Evolutionary conservation across 2,329 filamentous ascomycete genomes (phyloP).

Genomic region (Incumbomyces lentus): DNA sequence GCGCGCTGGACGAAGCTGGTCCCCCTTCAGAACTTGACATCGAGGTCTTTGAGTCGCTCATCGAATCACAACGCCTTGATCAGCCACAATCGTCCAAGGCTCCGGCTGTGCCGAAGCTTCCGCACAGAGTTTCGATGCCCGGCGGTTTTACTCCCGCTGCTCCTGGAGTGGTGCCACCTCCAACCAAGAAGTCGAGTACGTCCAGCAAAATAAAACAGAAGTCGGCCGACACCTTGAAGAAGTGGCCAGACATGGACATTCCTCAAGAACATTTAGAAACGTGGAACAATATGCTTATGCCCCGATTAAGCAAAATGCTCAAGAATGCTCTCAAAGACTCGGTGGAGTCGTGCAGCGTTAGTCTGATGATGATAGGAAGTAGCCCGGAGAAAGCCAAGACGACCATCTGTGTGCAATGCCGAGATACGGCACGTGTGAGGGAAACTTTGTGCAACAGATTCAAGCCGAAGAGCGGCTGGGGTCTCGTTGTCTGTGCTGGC

Average conservation of each 20-base stretch:
- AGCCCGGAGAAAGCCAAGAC: conserved; percentile 47
- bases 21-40: conserved; percentile 19
- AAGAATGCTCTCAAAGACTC: conserved; percentile 50
- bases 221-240: conserved; percentile 26
- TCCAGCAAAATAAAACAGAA: conserved; percentile 5
- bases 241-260: conserved; percentile 42
- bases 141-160: background rate
- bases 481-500: conserved; percentile 51
- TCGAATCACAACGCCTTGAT: conserved; percentile 5
- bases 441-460: conserved; percentile 48
- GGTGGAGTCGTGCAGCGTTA: conserved; percentile 50
- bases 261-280: conserved; percentile 44
- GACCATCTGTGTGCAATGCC: conserved; percentile 54
- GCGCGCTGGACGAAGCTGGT: conserved; percentile 19
- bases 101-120: background rate
- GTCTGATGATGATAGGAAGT: conserved; percentile 51
- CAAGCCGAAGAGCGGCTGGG: conserved; percentile 44
- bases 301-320: conserved; percentile 47
- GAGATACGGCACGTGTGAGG: conserved; percentile 42
- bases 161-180: background rate
- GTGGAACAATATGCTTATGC: conserved; percentile 50
- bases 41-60: conserved; percentile 19
- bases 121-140: background rate
- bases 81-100: background rate
- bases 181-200: conserved; percentile 1